A percentile compares a stretch with the other conserved stretches of the same genome.
Evolutionary conservation across 805 yeast genomes (phyloP).

Genomic region (Candida arabinofermentans): DNA sequence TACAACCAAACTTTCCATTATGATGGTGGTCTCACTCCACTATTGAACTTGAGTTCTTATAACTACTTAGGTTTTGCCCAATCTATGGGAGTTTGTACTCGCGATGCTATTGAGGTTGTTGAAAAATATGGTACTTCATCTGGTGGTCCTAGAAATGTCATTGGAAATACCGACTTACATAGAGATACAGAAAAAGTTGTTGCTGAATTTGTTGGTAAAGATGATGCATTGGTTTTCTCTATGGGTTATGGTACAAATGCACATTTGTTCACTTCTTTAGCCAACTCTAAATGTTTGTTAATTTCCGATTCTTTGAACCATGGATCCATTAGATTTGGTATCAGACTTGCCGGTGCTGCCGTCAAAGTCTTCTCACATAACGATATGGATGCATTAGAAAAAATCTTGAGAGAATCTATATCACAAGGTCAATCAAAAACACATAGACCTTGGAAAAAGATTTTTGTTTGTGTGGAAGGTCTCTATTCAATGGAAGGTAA

Average conservation of each 20-base stretch:
- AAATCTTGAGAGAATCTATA: conserved; percentile 74
- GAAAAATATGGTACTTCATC: conserved; percentile 71
- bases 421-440: conserved; percentile 93
- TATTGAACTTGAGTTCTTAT: conserved; percentile 84
- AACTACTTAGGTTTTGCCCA: conserved; percentile 97
- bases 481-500: conserved; percentile 92
- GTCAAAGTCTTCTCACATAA: conserved; percentile 91
- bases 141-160: conserved; percentile 69
- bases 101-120: conserved; percentile 59
- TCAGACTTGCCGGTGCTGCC: conserved; percentile 86
- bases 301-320: conserved; percentile 94
- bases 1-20: conserved; percentile 63
- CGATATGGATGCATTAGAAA: conserved; percentile 78
- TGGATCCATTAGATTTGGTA: conserved; percentile 93
- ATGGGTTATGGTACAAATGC: conserved; percentile 98
- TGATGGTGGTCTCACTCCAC: conserved; percentile 71
- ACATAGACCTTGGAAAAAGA: conserved; percentile 94
- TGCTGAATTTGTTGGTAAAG: conserved; percentile 88
- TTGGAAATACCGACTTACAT: conserved; percentile 79
- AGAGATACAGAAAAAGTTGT: conserved; percentile 66
- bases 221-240: conserved; percentile 78
- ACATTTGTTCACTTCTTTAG: conserved; percentile 73
- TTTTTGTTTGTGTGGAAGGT: conserved; percentile 85
- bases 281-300: conserved; percentile 84
- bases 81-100: conserved; percentile 88